These are phyloP conservation scores for Plasmodium gonderi DNA, from an alignment of 169 alveolate species.

Conservation along the genomic window DNA sequence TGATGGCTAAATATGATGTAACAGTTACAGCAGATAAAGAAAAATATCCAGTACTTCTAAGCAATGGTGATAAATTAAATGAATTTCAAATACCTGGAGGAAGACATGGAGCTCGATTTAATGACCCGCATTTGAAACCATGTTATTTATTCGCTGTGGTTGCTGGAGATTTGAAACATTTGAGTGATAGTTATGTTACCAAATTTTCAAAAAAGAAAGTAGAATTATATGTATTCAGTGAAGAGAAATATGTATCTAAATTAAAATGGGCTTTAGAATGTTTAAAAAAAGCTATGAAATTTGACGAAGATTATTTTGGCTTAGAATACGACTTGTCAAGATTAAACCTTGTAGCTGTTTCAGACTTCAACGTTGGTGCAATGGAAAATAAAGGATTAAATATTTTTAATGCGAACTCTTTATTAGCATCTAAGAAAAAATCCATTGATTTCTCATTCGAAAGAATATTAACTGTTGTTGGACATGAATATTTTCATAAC, in stretches of 20 bases:
- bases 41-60: conserved; percentile 89
- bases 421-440: conserved; percentile 90
- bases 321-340: conserved; percentile 92
- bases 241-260: conserved; percentile 86
- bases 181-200: conserved; percentile 86
- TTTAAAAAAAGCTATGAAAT: conserved; percentile 91
- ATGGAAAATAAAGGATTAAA: conserved; percentile 95
- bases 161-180: conserved; percentile 90
- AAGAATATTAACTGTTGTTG: conserved; percentile 90
- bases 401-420: conserved; percentile 90
- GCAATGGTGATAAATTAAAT: conserved; percentile 88
- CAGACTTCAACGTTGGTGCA: conserved; percentile 94
- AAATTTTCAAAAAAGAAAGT: conserved; percentile 84
- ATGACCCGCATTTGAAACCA: conserved; percentile 93
- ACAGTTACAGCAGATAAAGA: conserved; percentile 90
- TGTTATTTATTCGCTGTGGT: conserved; percentile 93
- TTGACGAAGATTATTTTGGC: conserved; percentile 94
- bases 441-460: conserved; percentile 91
- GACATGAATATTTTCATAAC: conserved; percentile 96
- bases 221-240: conserved; percentile 86
- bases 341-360: conserved; percentile 91
- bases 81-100: conserved; percentile 84
- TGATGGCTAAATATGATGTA: conserved; percentile 87
- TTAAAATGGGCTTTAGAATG: conserved; percentile 91
- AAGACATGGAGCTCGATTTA: conserved; percentile 88